Conservation (phyloP, 352 stramenopile genomes). For the Phytopythium cucurbitacearum region DNA sequence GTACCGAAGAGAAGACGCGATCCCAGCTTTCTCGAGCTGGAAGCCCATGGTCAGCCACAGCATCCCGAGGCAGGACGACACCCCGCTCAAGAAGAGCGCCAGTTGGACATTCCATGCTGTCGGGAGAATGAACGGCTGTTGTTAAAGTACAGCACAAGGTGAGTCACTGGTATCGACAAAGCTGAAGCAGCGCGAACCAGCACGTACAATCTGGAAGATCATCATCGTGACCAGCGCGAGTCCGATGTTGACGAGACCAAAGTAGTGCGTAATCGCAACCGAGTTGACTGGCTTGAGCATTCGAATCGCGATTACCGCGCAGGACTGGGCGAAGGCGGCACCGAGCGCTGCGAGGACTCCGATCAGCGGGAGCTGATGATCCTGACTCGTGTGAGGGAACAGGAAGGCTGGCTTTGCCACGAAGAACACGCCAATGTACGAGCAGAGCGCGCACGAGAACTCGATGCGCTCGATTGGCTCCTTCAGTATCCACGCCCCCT, state of each 20-base stretch:
- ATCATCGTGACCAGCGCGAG: conserved; percentile 23
- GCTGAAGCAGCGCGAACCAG: no score
- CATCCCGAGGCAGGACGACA: conserved; percentile 29
- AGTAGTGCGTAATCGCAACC: conserved; percentile 33
- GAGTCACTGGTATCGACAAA: no score
- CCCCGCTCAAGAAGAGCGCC: conserved; percentile 21
- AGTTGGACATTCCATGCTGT: conserved; percentile 12
- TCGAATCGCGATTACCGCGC: conserved; percentile 50
- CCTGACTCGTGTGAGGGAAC: conserved; percentile 18
- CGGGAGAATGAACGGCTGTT: not conserved
- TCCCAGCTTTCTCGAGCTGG: conserved; percentile 31
- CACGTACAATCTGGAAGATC: conserved; percentile 28
- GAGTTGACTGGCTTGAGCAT: conserved; percentile 38
- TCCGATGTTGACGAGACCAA: conserved; percentile 25
- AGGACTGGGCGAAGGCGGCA: conserved; percentile 40
- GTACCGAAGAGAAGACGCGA: conserved; percentile 36
- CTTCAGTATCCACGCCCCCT: conserved; percentile 41
- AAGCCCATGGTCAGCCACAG: conserved; percentile 35
- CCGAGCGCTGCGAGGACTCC: conserved; percentile 36
- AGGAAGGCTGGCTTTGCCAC: conserved; percentile 52
- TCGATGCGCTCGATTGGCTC: conserved; percentile 42
- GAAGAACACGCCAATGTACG: conserved; percentile 60
- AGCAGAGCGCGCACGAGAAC: conserved; percentile 39
- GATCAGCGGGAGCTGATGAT: conserved; percentile 11
- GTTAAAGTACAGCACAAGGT: no score